phyloP scores from a whole-genome alignment of 176 grass and related monocot species.

The Calamus simplicifolius region DNA sequence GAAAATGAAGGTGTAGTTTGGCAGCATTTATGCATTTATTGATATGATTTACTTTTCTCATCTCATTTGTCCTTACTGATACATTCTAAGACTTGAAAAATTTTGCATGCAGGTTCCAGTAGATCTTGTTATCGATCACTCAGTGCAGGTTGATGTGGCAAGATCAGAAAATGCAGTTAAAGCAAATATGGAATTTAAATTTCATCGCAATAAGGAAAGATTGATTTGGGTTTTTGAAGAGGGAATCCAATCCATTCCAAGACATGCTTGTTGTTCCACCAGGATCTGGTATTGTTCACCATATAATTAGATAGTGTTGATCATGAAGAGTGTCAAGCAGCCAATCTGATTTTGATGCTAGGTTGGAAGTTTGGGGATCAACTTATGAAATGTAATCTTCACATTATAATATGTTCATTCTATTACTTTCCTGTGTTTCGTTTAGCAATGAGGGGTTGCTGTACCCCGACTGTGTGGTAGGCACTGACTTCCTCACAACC shows the following conservation, averaged over 20 bases:
- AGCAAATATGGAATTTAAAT: slow-evolving; percentile 78
- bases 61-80: no score
- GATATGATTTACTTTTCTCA: no score
- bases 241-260: slow-evolving; percentile 83
- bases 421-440: slow-evolving; percentile 30
- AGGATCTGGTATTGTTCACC: slow-evolving; percentile 91
- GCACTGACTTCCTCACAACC: slow-evolving; percentile 87
- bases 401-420: neutral
- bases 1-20: no score
- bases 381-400: no score
- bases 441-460: slow-evolving; percentile 62
- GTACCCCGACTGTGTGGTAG: slow-evolving; percentile 87
- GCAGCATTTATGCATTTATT: no score
- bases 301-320: slow-evolving; percentile 31
- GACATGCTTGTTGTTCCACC: slow-evolving; percentile 96
- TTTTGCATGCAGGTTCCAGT: slow-evolving; percentile 89
- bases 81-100: no score
- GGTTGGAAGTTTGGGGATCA: neutral
- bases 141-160: slow-evolving; percentile 95
- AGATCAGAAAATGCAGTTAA: slow-evolving; percentile 72
- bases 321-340: no score
- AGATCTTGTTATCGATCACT: slow-evolving; percentile 95
- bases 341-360: neutral
- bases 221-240: slow-evolving; percentile 94
- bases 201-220: slow-evolving; percentile 81